Evolutionary conservation across 2,329 filamentous ascomycete genomes (phyloP), one percentile per base, ranked within the genome.

Genomic region (Scolecobasidium constrictum): DNA sequence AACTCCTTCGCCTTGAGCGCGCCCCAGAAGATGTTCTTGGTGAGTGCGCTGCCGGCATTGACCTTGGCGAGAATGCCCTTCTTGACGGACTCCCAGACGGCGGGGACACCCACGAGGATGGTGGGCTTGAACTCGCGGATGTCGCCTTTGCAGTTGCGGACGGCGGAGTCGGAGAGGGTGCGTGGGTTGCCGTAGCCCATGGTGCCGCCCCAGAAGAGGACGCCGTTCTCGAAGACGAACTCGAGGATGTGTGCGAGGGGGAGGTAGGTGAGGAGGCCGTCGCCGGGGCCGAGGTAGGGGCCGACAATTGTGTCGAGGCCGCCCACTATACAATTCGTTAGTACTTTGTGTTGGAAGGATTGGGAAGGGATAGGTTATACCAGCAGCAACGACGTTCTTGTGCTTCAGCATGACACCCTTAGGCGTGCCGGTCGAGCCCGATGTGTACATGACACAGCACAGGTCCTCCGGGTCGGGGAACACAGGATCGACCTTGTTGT

Each of bases 181-280:
- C 86, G 81, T 15, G 87, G 82, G 59, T 85, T 90, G 47, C 90
- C 92, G 61, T 96, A 96, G 45, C 92, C 92, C 68, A 98, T 80
- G 22, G 83, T 88, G 52, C 82, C 88, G 52, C 92, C 92, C 71
- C 90, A 85, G 65, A 81, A 92, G 47, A 98, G 65, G 46, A 83
- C 86, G 5, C 90, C 71, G 60, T 94, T 95, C 66, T 98, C 92
- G 51, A 98, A 86, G 46, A 90, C 83, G 63, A 94, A 92, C 63
- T 98, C 92, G 54, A 98, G 79, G 55, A 96, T 96, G 59, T 98
- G 92, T 2, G 92, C 88, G 42, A 94, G 79, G 2, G 92, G 92
- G 12, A 98, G 77, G 62, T 96, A 98, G 17, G 88, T 86, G 36
- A 98, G 74, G 35, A 96, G 71, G 36, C 75, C 75, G 53, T 98